Base-by-base conservation (phyloP, 768 basidiomycete genomes). In the Asterophora parasitica region DNA sequence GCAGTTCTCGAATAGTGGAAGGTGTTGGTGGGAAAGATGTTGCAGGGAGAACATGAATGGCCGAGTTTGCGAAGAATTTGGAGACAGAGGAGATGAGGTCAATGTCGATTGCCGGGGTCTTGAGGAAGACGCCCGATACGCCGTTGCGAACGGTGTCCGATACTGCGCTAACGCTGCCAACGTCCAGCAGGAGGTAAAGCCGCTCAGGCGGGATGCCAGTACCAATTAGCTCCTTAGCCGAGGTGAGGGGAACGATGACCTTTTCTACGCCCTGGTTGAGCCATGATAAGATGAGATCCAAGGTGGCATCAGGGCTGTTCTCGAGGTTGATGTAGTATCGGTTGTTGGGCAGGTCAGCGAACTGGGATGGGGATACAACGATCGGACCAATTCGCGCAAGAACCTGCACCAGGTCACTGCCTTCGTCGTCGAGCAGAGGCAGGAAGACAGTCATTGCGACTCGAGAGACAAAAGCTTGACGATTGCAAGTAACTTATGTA, bases 251-350 rank as follows among this genome's bases (percentile, higher is more conserved):
- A 0, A 92, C 74, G 32, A 96, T 82, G 59, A 92, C 74, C 65
- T 89, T 93, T 56, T 84, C 78, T 2, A 83, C 80, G 17, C 94
- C 92, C 16, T 70, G 69, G 65, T 97, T 89, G 26, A 99, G 78
- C 72, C 73, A 77, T 16, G 77, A 66, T 48, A 81, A 70, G 56
- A 82, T 71, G 17, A 77, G 69, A 45, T 85, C 82, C n/a, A 75
- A 44, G 42, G 76, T 69, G 36, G 72, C 57, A 9, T 74, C 59
- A 11, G 65, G 50, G 53, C 71, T 67, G 46, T 73, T 62, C 46
- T 88, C 80, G 55, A 83, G 68, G 41, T 86, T 72, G 23, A 88
- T 61, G 54, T 78, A 82, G 20, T 66, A 70, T 51, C 69, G 65
- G 35, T 65, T 66, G 63, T 63, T 63, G 51, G 65, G 53, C 28